These are phyloP conservation scores for Talaromyces funiculosus DNA, from an alignment of 2,329 filamentous ascomycete genomes.

Conservation along the genomic window DNA sequence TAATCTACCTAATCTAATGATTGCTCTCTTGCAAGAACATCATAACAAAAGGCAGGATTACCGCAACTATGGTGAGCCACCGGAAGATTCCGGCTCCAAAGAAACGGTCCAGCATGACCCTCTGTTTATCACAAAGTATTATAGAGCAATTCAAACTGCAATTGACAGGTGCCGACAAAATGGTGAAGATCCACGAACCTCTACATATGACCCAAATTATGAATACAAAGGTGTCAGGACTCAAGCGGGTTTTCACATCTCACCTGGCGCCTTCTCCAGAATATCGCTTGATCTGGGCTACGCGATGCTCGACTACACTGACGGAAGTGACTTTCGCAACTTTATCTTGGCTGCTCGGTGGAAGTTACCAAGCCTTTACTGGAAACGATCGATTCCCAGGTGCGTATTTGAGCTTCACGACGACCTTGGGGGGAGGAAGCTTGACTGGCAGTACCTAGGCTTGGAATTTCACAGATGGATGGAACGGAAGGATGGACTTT, in stretches of 20 bases:
- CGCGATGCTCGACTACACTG: not conserved
- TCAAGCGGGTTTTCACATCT: not conserved
- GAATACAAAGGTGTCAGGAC: not conserved
- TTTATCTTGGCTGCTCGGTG: constrained; percentile 2
- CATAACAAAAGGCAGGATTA: not conserved
- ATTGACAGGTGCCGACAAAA: not conserved
- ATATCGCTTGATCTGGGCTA: not conserved
- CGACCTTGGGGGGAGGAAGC: not conserved
- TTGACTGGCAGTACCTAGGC: constrained; percentile 10
- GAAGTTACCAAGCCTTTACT: not conserved
- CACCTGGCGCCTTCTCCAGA: not conserved
- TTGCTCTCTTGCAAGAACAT: not conserved
- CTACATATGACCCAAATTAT: not conserved
- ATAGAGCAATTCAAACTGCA: not conserved
- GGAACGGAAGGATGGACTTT: not conserved
- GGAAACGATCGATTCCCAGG: not conserved
- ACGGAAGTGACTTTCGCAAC: not conserved
- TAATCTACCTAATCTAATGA: not conserved
- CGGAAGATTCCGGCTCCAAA: not conserved
- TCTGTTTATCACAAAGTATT: not conserved
- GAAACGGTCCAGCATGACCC: not conserved
- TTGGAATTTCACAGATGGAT: constrained; percentile 2
- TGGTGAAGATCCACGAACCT: not conserved
- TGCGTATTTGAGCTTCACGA: constrained; percentile 3
- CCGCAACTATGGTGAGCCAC: not conserved